Evolutionary conservation across 2,329 filamentous ascomycete genomes (phyloP).

Genomic region (Nothopassalora personata): DNA sequence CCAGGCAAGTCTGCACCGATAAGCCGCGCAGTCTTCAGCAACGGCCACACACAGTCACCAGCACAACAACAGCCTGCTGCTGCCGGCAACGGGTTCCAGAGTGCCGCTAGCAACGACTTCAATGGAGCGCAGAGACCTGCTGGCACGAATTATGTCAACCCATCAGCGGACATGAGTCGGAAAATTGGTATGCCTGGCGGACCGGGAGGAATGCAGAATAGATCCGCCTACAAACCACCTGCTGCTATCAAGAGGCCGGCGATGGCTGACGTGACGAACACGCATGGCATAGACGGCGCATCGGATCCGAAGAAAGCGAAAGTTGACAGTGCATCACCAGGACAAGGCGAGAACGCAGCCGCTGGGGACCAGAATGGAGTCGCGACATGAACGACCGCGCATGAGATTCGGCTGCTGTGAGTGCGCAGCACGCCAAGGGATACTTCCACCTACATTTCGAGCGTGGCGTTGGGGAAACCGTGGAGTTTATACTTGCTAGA

Average conservation of each 20-base stretch:
- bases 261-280: conserved; percentile 45
- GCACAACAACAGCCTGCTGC: conserved; percentile 9
- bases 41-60: conserved; percentile 3
- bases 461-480: conserved; percentile 11
- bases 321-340: conserved; percentile 24
- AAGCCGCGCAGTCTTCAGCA: conserved; percentile 33
- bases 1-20: conserved; percentile 72
- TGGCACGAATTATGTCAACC: conserved; percentile 44
- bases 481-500: conserved; percentile 2
- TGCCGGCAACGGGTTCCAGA: conserved; percentile 7
- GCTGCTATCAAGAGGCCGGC: conserved; percentile 32
- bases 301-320: conserved; percentile 40
- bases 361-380: not conserved
- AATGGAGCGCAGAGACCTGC: conserved; percentile 17
- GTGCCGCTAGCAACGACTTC: conserved; percentile 11
- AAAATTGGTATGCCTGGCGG: conserved; percentile 45
- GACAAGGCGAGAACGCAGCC: not conserved
- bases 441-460: conserved; percentile 3
- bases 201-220: conserved; percentile 37
- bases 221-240: conserved; percentile 44
- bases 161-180: conserved; percentile 42
- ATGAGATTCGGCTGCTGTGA: not conserved
- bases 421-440: not conserved
- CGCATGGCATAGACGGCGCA: conserved; percentile 31
- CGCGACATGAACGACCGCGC: not conserved